A percentile compares a stretch with the other conserved stretches of the same genome.
Evolutionary conservation across 2,329 filamentous ascomycete species (phyloP).

Genomic region (Furcasterigmium furcatum): DNA sequence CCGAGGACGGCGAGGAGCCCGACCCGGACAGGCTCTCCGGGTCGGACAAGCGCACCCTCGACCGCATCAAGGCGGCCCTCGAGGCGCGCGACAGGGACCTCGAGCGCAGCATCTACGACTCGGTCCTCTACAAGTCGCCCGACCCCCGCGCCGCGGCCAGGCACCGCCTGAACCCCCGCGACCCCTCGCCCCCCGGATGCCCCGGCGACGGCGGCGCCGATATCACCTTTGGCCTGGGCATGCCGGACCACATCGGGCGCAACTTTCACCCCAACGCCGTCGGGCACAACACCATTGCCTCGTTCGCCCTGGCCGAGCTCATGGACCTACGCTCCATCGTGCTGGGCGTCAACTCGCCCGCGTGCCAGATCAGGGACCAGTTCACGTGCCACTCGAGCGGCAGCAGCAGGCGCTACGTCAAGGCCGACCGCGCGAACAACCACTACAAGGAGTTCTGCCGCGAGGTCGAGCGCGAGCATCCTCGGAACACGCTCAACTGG

Average conservation of each 20-base stretch:
- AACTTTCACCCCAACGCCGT: conserved; percentile 28
- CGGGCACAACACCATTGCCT: conserved; percentile 22
- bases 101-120: conserved; percentile 16
- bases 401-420: conserved; percentile 16
- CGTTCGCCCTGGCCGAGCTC: conserved; percentile 16
- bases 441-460: conserved; percentile 23
- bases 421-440: conserved; percentile 14
- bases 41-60: neutral
- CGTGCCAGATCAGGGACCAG: conserved; percentile 12
- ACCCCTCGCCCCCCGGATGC: conserved; percentile 19
- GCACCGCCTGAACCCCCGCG: conserved; percentile 18
- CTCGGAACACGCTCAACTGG: conserved; percentile 16
- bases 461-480: conserved; percentile 9
- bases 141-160: conserved; percentile 16
- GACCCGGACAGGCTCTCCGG: neutral
- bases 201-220: conserved; percentile 19
- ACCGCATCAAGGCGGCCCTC: neutral
- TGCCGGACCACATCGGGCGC: neutral
- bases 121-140: conserved; percentile 16
- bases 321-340: conserved; percentile 16
- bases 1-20: neutral
- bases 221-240: no score
- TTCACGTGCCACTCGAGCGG: conserved; percentile 21
- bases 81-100: neutral
- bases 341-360: conserved; percentile 8